Evolutionary conservation across 1,284 basidiomycete genomes (phyloP).

Genomic region (Pterulicium gracile): DNA sequence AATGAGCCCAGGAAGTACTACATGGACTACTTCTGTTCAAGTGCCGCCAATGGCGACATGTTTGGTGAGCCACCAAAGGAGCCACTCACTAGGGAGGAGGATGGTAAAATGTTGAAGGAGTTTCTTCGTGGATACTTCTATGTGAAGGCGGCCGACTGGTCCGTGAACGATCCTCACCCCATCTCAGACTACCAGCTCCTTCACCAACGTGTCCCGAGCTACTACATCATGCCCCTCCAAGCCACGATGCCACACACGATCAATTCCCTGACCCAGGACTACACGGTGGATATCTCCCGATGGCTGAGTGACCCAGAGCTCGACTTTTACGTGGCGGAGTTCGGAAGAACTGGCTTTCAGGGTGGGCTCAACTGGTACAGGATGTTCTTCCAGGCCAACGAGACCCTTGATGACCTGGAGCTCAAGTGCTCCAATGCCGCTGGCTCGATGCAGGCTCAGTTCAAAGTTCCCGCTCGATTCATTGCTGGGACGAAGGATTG

Average conservation of each 20-base stretch:
- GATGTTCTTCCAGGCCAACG: conserved; percentile 17
- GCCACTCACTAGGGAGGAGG: not conserved
- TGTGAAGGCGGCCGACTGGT: conserved; percentile 48
- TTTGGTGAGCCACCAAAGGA: conserved; percentile 17
- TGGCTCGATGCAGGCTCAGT: conserved; percentile 18
- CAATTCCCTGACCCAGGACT: conserved; percentile 6
- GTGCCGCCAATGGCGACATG: conserved; percentile 37
- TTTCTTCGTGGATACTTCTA: conserved; percentile 52
- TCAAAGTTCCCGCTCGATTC: conserved; percentile 42
- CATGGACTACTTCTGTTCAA: conserved; percentile 35
- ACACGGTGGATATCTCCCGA: conserved; percentile 17
- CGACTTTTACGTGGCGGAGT: conserved; percentile 37
- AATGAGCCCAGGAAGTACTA: conserved; percentile 50
- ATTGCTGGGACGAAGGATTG: conserved; percentile 44
- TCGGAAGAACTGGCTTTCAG: conserved; percentile 45
- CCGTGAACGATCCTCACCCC: conserved; percentile 27
- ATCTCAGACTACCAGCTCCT: conserved; percentile 21
- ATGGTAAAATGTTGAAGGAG: conserved; percentile 29
- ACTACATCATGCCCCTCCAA: conserved; percentile 49
- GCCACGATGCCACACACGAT: conserved; percentile 43
- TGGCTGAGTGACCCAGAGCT: conserved; percentile 45
- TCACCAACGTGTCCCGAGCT: conserved; percentile 39
- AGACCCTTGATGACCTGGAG: conserved; percentile 12
- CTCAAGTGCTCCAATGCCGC: conserved; percentile 10
- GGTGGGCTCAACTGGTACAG: conserved; percentile 51